These are phyloP conservation scores for Clitopilus passeckerianus DNA, from an alignment of 768 basidiomycete genomes.

Conservation along the genomic window DNA sequence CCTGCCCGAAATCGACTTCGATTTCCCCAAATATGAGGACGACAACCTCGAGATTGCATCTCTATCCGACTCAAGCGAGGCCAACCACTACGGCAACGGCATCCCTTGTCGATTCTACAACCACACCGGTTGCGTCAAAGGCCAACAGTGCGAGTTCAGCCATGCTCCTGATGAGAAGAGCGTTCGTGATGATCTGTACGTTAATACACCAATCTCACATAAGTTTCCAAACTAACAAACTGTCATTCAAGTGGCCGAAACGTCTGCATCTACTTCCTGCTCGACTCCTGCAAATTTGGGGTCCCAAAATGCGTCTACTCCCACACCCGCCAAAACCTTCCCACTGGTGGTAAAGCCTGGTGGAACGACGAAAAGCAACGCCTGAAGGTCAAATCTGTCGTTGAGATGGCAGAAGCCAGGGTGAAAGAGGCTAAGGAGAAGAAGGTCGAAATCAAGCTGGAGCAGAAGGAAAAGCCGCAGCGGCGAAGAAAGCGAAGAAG, in stretches of 20 bases:
- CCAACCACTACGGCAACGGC: slow-evolving; percentile 43
- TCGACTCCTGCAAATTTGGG: slow-evolving; percentile 34
- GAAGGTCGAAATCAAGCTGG: slow-evolving; percentile 5
- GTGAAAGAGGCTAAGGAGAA: slow-evolving; percentile 12
- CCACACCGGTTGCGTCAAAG: slow-evolving; percentile 41
- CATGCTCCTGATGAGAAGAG: slow-evolving; percentile 55
- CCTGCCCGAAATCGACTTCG: slow-evolving; percentile 21
- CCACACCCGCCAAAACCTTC: slow-evolving; percentile 31
- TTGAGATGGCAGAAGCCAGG: slow-evolving; percentile 14
- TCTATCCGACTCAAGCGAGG: slow-evolving; percentile 37
- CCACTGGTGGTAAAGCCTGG: slow-evolving; percentile 23
- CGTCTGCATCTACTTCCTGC: slow-evolving; percentile 38
- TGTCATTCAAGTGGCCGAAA: slow-evolving; percentile 41
- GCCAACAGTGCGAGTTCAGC: slow-evolving; percentile 36
- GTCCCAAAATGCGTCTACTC: slow-evolving; percentile 30
- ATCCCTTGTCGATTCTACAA: slow-evolving; percentile 56
- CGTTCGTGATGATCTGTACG: slow-evolving; percentile 50
- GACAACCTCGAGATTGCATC: slow-evolving; percentile 28
- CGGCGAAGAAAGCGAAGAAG: slow-evolving; percentile 9
- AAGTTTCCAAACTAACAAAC: slow-evolving; percentile 26
- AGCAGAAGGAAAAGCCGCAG: slow-evolving; percentile 6
- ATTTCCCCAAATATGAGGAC: slow-evolving; percentile 28
- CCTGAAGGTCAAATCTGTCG: slow-evolving; percentile 11
- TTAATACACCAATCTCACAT: slow-evolving; percentile 47
- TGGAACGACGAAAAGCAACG: slow-evolving; percentile 22